Conservation (phyloP, 768 basidiomycete genomes). For the Hericium alpestre region DNA sequence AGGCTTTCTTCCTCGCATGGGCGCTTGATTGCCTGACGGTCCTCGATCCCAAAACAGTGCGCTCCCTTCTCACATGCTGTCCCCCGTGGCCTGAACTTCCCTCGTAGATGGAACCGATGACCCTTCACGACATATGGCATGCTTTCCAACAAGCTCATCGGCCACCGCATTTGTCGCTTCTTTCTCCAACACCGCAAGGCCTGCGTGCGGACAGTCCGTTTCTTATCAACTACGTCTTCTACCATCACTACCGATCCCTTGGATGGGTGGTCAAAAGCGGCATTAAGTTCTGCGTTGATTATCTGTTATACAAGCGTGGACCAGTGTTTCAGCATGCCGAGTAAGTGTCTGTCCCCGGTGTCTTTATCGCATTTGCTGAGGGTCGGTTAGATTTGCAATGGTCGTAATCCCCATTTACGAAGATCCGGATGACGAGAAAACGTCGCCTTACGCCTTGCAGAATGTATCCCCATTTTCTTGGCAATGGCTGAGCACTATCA, state of each 20-base stretch:
- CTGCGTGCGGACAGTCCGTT: constrained; percentile 82
- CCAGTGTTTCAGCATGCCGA: constrained; percentile 95
- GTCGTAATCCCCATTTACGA: constrained; percentile 88
- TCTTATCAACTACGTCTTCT: constrained; percentile 78
- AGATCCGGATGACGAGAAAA: constrained; percentile 58
- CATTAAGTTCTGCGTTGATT: constrained; percentile 96
- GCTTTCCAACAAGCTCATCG: constrained; percentile 50
- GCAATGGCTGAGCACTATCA: constrained; percentile 96
- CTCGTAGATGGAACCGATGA: constrained; percentile 42
- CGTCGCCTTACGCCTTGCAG: constrained; percentile 53
- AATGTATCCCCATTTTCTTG: constrained; percentile 72
- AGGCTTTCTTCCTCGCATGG: constrained; percentile 85
- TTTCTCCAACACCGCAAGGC: constrained; percentile 12
- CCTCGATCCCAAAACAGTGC: constrained; percentile 53
- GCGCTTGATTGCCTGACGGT: constrained; percentile 74
- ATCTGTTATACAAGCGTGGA: constrained; percentile 86
- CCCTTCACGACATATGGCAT: constrained; percentile 49
- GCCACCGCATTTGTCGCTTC: constrained; percentile 23
- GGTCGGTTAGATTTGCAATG: constrained; percentile 62
- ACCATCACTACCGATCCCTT: constrained; percentile 91
- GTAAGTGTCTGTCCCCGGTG: constrained; percentile 33
- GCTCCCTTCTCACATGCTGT: constrained; percentile 13
- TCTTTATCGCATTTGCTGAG: not conserved
- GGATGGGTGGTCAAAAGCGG: constrained; percentile 97
- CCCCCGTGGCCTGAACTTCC: not conserved